A percentile compares a stretch with the other conserved stretches of the same genome.
Conservation (phyloP, 148 eudicot genomes). For the Amaranthus palmeri region DNA sequence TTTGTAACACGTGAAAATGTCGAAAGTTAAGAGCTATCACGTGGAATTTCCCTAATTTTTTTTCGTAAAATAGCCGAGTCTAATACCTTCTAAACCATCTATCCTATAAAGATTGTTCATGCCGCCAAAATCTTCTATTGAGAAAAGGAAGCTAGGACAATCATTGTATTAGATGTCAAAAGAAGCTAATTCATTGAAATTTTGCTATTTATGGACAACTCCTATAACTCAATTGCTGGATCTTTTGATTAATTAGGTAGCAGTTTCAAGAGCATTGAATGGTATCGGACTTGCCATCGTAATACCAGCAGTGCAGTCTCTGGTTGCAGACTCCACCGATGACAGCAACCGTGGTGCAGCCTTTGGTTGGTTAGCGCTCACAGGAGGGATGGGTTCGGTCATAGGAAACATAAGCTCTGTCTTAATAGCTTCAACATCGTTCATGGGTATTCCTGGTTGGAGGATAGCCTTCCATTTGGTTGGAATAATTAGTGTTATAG, state of each 20-base stretch:
- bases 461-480: constrained; percentile 80
- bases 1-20: no score
- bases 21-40: no score
- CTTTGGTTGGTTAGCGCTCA: constrained; percentile 80
- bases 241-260: constrained; percentile 51
- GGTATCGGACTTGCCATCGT: constrained; percentile 94
- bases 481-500: constrained; percentile 57
- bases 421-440: constrained; percentile 58
- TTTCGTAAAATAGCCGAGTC: no score
- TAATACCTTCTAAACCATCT: no score
- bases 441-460: constrained; percentile 89
- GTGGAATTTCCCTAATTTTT: no score
- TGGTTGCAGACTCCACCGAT: constrained; percentile 86
- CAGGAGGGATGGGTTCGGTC: constrained; percentile 69
- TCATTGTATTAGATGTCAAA: no score
- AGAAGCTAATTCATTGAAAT: neutral
- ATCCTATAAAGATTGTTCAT: no score
- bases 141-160: no score
- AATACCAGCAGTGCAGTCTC: constrained; percentile 72
- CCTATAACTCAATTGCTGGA: constrained; percentile 13
- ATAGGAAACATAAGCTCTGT: constrained; percentile 64
- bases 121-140: no score
- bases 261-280: constrained; percentile 76
- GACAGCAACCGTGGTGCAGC: constrained; percentile 82
- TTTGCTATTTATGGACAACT: constrained; percentile 13